Percentiles rank a stretch among this genome's conserved stretches.
phyloP scores from a whole-genome alignment of 768 basidiomycete genomes.

The Ramaria sp. region DNA sequence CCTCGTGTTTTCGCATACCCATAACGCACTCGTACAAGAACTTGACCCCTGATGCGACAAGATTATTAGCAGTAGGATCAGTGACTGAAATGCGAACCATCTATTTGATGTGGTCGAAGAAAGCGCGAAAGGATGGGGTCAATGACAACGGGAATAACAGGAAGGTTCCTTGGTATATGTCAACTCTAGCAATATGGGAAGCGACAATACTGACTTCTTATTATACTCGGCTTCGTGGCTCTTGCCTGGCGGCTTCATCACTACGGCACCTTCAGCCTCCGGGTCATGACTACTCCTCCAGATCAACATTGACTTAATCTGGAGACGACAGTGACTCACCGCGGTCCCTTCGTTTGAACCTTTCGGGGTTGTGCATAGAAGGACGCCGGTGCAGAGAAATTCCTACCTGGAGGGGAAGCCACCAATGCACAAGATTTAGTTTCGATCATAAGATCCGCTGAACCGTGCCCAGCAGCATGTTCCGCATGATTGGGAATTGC shows the following conservation, averaged over 20 bases:
- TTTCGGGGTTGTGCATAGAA: constrained; percentile 43
- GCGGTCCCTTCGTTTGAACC: constrained; percentile 21
- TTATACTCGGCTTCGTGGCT: constrained; percentile 59
- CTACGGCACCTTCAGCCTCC: constrained; percentile 59
- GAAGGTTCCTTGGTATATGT: constrained; percentile 34
- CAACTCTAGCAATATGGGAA: constrained; percentile 6
- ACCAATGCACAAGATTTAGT: neutral
- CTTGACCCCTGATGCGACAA: constrained; percentile 42
- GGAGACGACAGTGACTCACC: constrained; percentile 31
- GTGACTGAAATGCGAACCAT: constrained; percentile 36
- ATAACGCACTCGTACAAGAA: constrained; percentile 96
- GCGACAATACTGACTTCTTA: constrained; percentile 40
- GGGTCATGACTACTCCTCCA: constrained; percentile 57
- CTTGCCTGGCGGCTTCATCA: constrained; percentile 71
- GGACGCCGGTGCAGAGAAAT: constrained; percentile 42
- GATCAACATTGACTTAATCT: neutral
- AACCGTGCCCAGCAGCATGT: neutral
- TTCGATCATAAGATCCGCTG: neutral
- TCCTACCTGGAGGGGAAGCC: constrained; percentile 11
- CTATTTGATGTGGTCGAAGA: constrained; percentile 82
- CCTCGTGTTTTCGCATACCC: constrained; percentile 81
- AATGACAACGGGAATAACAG: constrained; percentile 74
- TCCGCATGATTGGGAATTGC: neutral
- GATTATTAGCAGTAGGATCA: neutral
- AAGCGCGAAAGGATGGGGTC: constrained; percentile 73